Evolutionary conservation across 768 basidiomycete genomes (phyloP).

Genomic region (Nidularia sp.): DNA sequence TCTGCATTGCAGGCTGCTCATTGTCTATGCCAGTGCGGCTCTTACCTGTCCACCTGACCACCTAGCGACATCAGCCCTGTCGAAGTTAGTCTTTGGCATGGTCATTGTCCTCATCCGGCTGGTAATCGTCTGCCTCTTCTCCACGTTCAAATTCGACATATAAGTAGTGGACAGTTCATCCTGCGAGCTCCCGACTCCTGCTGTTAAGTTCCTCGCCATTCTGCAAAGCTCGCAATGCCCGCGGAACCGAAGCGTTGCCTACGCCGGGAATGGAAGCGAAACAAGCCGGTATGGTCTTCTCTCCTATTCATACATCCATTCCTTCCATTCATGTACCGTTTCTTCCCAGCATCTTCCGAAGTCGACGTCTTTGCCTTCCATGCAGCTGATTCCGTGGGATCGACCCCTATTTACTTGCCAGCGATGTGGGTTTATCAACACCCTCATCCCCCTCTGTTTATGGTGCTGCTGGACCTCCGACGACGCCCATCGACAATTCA

Average conservation of each 20-base stretch:
- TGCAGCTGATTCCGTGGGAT: constrained; percentile 32
- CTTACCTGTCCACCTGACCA: not conserved
- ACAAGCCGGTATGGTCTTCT: constrained; percentile 29
- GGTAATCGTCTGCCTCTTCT: not conserved
- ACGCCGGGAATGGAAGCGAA: constrained; percentile 33
- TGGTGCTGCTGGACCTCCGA: constrained; percentile 48
- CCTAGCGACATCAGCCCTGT: not conserved
- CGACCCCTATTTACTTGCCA: constrained; percentile 43
- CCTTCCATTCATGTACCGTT: not conserved
- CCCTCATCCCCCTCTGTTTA: constrained; percentile 44
- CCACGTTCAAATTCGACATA: too few species aligned
- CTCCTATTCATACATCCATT: constrained; percentile 3
- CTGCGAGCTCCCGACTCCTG: too few species aligned
- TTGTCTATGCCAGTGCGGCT: not conserved
- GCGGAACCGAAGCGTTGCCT: not conserved
- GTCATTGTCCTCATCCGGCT: not conserved
- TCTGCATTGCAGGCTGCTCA: not conserved
- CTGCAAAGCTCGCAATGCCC: too few species aligned
- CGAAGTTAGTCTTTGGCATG: not conserved
- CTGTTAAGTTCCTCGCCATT: too few species aligned
- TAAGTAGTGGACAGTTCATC: too few species aligned
- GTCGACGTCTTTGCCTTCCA: constrained; percentile 41
- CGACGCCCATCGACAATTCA: constrained; percentile 32
- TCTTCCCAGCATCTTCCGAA: constrained; percentile 40
- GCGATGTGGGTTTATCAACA: constrained; percentile 42